Evolutionary conservation across 2,329 filamentous ascomycete genomes (phyloP).

Genomic region (Colletotrichum sp.): DNA sequence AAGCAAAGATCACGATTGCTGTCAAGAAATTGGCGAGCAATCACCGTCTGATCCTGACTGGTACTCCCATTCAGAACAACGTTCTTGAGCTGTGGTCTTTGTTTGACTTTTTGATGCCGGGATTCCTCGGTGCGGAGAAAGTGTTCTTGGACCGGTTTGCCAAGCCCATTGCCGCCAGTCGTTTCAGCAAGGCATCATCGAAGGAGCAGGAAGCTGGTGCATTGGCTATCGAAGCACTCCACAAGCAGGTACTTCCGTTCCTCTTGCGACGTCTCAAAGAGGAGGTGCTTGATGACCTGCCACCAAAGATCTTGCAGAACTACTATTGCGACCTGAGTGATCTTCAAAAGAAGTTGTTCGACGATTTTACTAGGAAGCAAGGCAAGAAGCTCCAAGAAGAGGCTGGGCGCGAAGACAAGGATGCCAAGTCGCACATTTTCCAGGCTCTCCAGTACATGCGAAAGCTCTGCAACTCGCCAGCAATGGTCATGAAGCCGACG

Average conservation of each 20-base stretch:
- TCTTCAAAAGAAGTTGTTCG: constrained; percentile 91
- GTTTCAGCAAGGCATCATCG: constrained; percentile 95
- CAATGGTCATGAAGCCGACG: constrained; percentile 92
- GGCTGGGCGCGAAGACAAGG: constrained; percentile 84
- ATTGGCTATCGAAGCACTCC: constrained; percentile 94
- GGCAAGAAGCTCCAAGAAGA: constrained; percentile 86
- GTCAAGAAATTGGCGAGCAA: constrained; percentile 92
- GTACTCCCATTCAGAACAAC: constrained; percentile 97
- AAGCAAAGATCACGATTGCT: constrained; percentile 91
- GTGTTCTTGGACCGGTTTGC: constrained; percentile 96
- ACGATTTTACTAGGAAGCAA: constrained; percentile 95
- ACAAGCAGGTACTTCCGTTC: constrained; percentile 98
- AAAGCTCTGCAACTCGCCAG: constrained; percentile 97
- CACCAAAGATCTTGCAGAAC: constrained; percentile 98
- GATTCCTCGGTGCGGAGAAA: constrained; percentile 91
- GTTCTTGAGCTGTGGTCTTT: constrained; percentile 96
- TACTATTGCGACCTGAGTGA: constrained; percentile 99
- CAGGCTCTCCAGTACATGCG: constrained; percentile 99
- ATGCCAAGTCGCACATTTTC: constrained; percentile 98
- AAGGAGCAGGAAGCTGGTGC: constrained; percentile 98
- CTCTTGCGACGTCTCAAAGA: constrained; percentile 94
- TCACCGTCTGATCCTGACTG: constrained; percentile 93
- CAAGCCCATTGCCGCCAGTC: constrained; percentile 92
- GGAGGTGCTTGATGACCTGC: constrained; percentile 93
- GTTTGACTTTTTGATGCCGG: constrained; percentile 99